phyloP scores from a whole-genome alignment of 1,139 yeast species.

The Protomyces gravidus region DNA sequence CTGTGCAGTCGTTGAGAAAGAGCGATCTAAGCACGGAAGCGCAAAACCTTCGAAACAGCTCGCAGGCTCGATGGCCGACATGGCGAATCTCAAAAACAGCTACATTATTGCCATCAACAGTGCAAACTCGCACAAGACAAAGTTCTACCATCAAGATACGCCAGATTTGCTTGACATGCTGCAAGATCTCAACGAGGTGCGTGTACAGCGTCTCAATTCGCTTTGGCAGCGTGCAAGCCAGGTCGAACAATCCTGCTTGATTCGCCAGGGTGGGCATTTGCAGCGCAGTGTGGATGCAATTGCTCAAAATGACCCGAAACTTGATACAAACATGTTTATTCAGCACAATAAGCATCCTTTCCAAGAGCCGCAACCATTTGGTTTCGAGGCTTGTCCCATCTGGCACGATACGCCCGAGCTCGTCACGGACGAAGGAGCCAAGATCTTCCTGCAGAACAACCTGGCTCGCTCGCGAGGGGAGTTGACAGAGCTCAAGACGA shows the following conservation, averaged over 20 bases:
- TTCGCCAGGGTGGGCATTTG: conserved; percentile 47
- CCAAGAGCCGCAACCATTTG: conserved; percentile 82
- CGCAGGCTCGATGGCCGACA: conserved; percentile 63
- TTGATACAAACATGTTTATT: conserved; percentile 86
- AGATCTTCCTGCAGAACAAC: conserved; percentile 59
- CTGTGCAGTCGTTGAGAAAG: conserved; percentile 75
- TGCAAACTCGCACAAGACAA: conserved; percentile 87
- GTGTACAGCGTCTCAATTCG: conserved; percentile 67
- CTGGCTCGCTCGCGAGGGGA: conserved; percentile 51
- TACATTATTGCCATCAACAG: conserved; percentile 76
- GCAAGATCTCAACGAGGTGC: conserved; percentile 78
- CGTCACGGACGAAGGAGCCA: conserved; percentile 57
- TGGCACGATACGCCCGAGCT: conserved; percentile 88
- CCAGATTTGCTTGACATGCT: conserved; percentile 85
- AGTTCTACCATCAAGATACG: conserved; percentile 84
- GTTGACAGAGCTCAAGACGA: conserved; percentile 47
- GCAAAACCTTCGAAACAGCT: conserved; percentile 34
- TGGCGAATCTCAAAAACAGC: conserved; percentile 80
- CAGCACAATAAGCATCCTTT: conserved; percentile 75
- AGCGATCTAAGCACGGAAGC: conserved; percentile 58
- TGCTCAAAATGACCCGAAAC: conserved; percentile 63
- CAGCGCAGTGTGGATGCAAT: conserved; percentile 53
- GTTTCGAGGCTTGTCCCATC: conserved; percentile 79
- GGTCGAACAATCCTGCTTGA: conserved; percentile 58
- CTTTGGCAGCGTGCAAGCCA: conserved; percentile 61